Conservation (phyloP, 1,284 basidiomycete genomes). For the Boletus albobrunnescens region DNA sequence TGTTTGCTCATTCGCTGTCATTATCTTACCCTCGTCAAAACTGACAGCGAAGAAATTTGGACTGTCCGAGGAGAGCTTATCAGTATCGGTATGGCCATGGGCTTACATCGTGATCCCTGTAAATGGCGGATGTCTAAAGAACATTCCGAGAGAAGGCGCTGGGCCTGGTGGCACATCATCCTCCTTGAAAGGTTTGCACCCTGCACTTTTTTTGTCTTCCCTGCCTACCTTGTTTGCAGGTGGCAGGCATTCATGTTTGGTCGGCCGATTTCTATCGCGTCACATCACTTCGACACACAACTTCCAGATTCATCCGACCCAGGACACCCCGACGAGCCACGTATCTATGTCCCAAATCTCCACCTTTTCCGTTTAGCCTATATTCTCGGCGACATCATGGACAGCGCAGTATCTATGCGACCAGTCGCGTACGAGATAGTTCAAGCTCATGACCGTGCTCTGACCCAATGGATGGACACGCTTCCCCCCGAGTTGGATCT, state of each 20-base stretch:
- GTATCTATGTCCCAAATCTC: constrained; percentile 67
- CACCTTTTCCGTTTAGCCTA: constrained; percentile 71
- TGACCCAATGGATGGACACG: constrained; percentile 68
- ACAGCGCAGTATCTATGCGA: constrained; percentile 72
- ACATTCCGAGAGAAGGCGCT: constrained; percentile 68
- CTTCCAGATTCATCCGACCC: constrained; percentile 64
- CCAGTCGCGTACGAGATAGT: constrained; percentile 70
- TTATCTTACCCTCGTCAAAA: constrained; percentile 67
- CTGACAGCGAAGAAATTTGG: constrained; percentile 77
- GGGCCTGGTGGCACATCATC: constrained; percentile 85
- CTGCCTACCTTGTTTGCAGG: constrained; percentile 35
- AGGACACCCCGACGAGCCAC: constrained; percentile 48
- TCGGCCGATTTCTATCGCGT: constrained; percentile 66
- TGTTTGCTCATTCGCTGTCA: constrained; percentile 63
- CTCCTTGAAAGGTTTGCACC: constrained; percentile 62
- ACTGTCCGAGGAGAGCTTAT: constrained; percentile 64
- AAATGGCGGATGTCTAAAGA: constrained; percentile 65
- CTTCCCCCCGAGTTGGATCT: constrained; percentile 68
- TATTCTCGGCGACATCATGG: constrained; percentile 76
- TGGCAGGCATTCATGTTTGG: constrained; percentile 85
- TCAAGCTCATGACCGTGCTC: constrained; percentile 61
- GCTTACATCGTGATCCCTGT: constrained; percentile 74
- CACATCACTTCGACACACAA: constrained; percentile 76
- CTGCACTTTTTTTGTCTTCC: constrained; percentile 10
- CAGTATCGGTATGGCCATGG: constrained; percentile 72